Evolutionary conservation across 306 rosid genomes (phyloP).

Genomic region (Hylodesmum podocarpum): DNA sequence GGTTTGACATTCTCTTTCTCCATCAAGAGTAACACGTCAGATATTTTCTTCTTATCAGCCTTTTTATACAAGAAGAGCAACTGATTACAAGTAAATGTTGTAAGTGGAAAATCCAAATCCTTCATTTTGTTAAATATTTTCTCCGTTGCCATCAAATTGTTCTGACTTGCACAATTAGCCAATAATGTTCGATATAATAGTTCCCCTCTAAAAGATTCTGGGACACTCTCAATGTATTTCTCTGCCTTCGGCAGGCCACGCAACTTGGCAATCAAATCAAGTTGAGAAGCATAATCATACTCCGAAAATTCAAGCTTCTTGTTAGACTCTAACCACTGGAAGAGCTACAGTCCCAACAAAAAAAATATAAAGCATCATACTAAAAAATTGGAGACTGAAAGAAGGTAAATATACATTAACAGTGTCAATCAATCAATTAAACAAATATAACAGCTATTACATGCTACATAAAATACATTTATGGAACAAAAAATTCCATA

Average conservation of each 20-base stretch:
- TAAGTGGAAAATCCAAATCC: slow-evolving; percentile 58
- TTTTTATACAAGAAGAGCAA: slow-evolving; percentile 73
- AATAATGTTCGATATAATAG: slow-evolving; percentile 57
- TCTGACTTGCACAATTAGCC: slow-evolving; percentile 50
- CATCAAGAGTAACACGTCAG: slow-evolving; percentile 71
- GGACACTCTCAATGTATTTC: slow-evolving; percentile 53
- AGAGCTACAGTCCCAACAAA: slow-evolving; percentile 55
- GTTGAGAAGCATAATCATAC: slow-evolving; percentile 67
- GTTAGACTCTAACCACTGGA: slow-evolving; percentile 72
- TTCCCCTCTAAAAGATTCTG: slow-evolving; percentile 73
- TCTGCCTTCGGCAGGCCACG: slow-evolving; percentile 66
- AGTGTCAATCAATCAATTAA: neutral
- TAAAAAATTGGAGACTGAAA: slow-evolving; percentile 21
- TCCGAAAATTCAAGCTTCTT: slow-evolving; percentile 57
- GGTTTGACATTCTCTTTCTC: slow-evolving; percentile 74
- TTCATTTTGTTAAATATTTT: slow-evolving; percentile 73
- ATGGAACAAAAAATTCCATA: neutral
- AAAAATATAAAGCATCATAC: neutral
- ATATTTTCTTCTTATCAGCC: slow-evolving; percentile 67
- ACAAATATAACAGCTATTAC: neutral
- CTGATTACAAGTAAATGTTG: slow-evolving; percentile 73
- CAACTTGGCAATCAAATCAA: slow-evolving; percentile 76
- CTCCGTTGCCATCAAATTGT: slow-evolving; percentile 55
- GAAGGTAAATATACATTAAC: neutral
- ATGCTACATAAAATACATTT: neutral